Evolutionary conservation across 257 asterid species (phyloP).

Genomic region (Asclepias syriaca): DNA sequence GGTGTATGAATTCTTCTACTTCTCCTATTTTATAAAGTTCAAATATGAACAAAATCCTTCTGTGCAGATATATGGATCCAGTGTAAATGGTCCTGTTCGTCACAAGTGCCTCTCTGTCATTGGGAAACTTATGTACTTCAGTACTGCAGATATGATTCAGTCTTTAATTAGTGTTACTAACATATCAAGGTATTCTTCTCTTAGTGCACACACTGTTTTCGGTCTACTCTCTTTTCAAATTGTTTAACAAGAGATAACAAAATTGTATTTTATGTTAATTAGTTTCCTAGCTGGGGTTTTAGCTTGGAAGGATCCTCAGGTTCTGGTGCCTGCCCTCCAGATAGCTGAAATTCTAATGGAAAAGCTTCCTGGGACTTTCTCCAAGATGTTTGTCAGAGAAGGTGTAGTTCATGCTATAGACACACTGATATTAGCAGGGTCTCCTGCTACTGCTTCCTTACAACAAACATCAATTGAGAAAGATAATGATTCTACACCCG

Average conservation of each 20-base stretch:
- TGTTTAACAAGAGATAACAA: conserved; percentile 8
- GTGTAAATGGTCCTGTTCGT: conserved; percentile 96
- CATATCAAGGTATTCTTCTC: conserved; percentile 61
- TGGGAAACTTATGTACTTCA: conserved; percentile 93
- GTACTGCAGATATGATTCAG: conserved; percentile 78
- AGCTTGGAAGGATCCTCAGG: conserved; percentile 99
- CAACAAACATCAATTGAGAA: conserved; percentile 60
- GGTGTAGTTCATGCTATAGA: conserved; percentile 98
- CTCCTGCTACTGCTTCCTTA: conserved; percentile 34
- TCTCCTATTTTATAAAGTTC: conserved; percentile 5
- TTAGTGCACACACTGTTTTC: conserved; percentile 8
- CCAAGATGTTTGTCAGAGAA: conserved; percentile 92
- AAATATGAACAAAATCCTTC: conserved; percentile 3
- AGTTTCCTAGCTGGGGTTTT: conserved; percentile 97
- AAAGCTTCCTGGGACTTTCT: conserved; percentile 81
- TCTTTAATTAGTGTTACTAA: conserved; percentile 65
- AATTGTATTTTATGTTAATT: conserved; percentile 20
- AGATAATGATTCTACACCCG: conserved; percentile 78
- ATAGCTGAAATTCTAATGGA: conserved; percentile 95
- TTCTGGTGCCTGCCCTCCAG: conserved; percentile 91
- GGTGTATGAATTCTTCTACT: not conserved
- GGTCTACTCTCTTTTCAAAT: conserved; percentile 8
- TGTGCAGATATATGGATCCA: conserved; percentile 91
- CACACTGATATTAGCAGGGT: conserved; percentile 51
- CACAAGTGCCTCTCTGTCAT: conserved; percentile 95